Base-by-base conservation (phyloP, 495 filamentous ascomycete species). In the Acidiella bohemica region DNA sequence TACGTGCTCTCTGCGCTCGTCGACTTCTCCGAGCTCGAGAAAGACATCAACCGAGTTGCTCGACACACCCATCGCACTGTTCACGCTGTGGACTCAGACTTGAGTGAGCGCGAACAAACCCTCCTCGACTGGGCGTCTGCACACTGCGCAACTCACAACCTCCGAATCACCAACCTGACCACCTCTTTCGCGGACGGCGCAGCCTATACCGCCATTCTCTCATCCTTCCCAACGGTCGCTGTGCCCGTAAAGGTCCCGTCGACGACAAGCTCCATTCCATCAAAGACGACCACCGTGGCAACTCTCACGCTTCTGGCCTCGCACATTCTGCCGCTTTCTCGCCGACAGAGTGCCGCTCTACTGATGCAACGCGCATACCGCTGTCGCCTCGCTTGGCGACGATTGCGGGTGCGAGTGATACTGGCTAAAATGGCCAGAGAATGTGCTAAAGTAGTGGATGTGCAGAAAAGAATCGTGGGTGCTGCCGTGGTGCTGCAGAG, bases 251-350 rank as follows among this genome's bases (percentile, higher is more conserved):
- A 61, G 38, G 51, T 62, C 49, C 33, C 51, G 2, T n/a, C 47
- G 2, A 34, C 42, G 4, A 20, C 26, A 18, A 21, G 22, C 12
- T 32, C 50, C 8, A 45, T 57, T n/a, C 70, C 68, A 32, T 61
- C 67, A 39, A 47, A 49, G 13, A 63, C 70, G 42, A 72, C 71
- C 46, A 72, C 69, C 0, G 52, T 77, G 29, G 65, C 68, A 10
- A 62, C 62, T 10, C 64, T 80, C 26, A 64, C 73, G 8, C 78
- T 78, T 55, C 67, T 81, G 6, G 75, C 72, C 31, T 78, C 73
- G 4, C 66, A 76, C 25, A 54, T 81, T 3, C 65, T 80, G 11
- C 62, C 67, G 1, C 61, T 69, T 19, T 67, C 69, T 5, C 61
- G 59, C 21, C 51, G 57, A 24, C 55, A 67, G 19, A 66, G 65